A percentile compares a stretch with the other conserved stretches of the same genome.
phyloP scores from a whole-genome alignment of 768 basidiomycete genomes.

The Termitomyces sp. region DNA sequence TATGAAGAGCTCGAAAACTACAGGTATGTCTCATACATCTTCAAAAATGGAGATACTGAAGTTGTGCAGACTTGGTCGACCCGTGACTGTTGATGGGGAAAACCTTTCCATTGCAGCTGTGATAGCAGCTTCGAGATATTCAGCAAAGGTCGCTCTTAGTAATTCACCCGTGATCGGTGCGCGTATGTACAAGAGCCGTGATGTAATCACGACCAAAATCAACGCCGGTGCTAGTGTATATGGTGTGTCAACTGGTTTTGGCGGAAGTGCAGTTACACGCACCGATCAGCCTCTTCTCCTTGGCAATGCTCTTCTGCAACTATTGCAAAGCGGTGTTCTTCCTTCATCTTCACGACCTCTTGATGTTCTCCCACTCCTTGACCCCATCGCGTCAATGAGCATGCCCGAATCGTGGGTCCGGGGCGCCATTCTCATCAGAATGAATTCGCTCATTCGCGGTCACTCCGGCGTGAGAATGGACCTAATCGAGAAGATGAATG shows the following conservation, averaged over 20 bases:
- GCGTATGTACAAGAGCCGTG: slow-evolving; percentile 57
- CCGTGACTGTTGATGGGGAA: slow-evolving; percentile 64
- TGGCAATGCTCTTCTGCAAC: slow-evolving; percentile 79
- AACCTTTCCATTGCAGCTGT: slow-evolving; percentile 72
- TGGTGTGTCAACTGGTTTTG: slow-evolving; percentile 81
- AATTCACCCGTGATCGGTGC: slow-evolving; percentile 38
- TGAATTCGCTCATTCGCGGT: slow-evolving; percentile 85
- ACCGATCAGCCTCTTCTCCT: slow-evolving; percentile 70
- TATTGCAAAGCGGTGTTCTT: slow-evolving; percentile 72
- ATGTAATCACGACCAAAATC: slow-evolving; percentile 62
- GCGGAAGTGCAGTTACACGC: slow-evolving; percentile 84
- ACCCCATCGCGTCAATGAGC: slow-evolving; percentile 57
- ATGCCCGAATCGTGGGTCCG: slow-evolving; percentile 91
- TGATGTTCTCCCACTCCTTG: slow-evolving; percentile 59
- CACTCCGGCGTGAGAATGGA: slow-evolving; percentile 84
- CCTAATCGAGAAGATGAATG: slow-evolving; percentile 73
- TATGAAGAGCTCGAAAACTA: slow-evolving; percentile 58
- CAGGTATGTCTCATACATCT: slow-evolving; percentile 36
- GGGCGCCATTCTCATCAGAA: slow-evolving; percentile 79
- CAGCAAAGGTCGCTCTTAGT: slow-evolving; percentile 45
- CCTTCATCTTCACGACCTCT: slow-evolving; percentile 47
- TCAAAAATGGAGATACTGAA: neutral
- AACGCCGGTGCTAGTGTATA: slow-evolving; percentile 67
- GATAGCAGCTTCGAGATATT: slow-evolving; percentile 66
- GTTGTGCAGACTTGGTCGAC: slow-evolving; percentile 47